Evolutionary conservation across 2,329 filamentous ascomycete species (phyloP).

Genomic region (Tolypocladium album): DNA sequence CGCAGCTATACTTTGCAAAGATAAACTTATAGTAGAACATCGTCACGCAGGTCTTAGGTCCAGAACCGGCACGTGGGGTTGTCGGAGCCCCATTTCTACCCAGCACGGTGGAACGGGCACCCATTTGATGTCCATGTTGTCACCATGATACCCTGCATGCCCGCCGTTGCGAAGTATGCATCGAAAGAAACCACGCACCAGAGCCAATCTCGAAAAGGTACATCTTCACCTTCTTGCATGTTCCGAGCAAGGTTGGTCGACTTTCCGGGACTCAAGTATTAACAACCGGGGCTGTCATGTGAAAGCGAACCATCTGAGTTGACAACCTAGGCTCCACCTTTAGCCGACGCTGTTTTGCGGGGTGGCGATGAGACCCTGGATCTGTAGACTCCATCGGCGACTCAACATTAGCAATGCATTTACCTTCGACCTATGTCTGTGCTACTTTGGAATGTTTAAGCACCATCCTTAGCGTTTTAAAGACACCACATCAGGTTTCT

Average conservation of each 20-base stretch:
- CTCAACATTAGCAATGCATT: not conserved
- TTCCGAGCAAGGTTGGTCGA: too few relatives aligned
- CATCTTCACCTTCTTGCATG: not conserved
- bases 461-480: not conserved
- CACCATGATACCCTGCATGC: too few relatives aligned
- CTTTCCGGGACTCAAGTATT: too few relatives aligned
- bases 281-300: not conserved
- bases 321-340: not conserved
- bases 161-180: too few relatives aligned
- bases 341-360: not conserved
- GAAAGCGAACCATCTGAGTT: not conserved
- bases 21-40: too few relatives aligned
- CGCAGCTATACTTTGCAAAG: too few relatives aligned
- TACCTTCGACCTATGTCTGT: not conserved
- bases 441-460: not conserved
- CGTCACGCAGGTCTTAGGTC: too few relatives aligned
- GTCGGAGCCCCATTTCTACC: too few relatives aligned
- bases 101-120: too few relatives aligned
- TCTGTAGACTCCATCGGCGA: not conserved
- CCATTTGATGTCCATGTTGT: too few relatives aligned
- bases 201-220: not conserved
- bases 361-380: not conserved
- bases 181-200: too few relatives aligned
- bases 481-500: not conserved
- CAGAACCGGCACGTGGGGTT: too few relatives aligned